Evolutionary conservation across 2,329 filamentous ascomycete species (phyloP).

Genomic region (Cladosporium sp.): DNA sequence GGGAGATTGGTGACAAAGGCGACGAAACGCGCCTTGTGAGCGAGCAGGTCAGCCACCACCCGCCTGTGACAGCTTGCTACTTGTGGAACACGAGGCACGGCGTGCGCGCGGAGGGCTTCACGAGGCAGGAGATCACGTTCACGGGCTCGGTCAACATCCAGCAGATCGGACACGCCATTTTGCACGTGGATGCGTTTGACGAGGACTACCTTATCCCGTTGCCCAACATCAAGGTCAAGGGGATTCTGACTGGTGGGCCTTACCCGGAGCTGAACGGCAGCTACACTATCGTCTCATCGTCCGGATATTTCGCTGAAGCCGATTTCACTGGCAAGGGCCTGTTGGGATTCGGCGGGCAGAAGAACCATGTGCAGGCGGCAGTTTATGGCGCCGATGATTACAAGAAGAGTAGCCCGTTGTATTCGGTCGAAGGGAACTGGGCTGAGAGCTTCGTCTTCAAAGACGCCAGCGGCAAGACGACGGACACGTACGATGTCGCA

Average conservation of each 20-base stretch:
- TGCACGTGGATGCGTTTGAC: slow-evolving; percentile 45
- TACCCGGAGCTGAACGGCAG: slow-evolving; percentile 47
- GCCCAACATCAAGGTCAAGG: slow-evolving; percentile 48
- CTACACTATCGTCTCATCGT: slow-evolving; percentile 44
- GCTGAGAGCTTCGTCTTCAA: slow-evolving; percentile 41
- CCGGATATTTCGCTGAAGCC: slow-evolving; percentile 44
- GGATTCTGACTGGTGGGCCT: slow-evolving; percentile 44
- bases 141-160: slow-evolving; percentile 47
- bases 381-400: slow-evolving; percentile 35
- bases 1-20: slow-evolving; percentile 37
- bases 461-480: slow-evolving; percentile 36
- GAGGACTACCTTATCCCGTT: slow-evolving; percentile 49
- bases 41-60: slow-evolving; percentile 51
- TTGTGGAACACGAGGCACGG: slow-evolving; percentile 48
- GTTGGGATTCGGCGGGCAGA: slow-evolving; percentile 42
- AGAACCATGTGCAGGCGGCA: slow-evolving; percentile 44
- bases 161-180: slow-evolving; percentile 48
- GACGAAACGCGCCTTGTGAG: slow-evolving; percentile 44
- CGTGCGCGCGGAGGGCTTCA: slow-evolving; percentile 47
- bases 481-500: slow-evolving; percentile 40
- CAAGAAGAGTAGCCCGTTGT: slow-evolving; percentile 37
- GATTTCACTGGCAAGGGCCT: slow-evolving; percentile 47
- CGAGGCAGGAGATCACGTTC: slow-evolving; percentile 50
- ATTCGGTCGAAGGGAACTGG: slow-evolving; percentile 45
- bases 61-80: slow-evolving; percentile 50